These are phyloP conservation scores for Cryptosporidium muris DNA, from an alignment of 169 alveolate species.

Conservation along the genomic window DNA sequence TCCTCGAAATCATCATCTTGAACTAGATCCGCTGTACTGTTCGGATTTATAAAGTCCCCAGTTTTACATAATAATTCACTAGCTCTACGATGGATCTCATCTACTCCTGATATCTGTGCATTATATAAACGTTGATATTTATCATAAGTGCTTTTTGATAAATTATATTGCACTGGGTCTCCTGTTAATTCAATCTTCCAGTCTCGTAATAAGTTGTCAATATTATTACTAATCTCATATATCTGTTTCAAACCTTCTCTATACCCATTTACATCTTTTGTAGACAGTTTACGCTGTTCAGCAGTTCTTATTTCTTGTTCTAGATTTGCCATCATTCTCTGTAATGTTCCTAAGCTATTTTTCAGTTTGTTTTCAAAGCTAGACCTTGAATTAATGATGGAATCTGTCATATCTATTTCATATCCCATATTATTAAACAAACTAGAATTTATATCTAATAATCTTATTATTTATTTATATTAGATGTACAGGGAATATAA, in stretches of 20 bases:
- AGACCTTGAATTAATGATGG: slow-evolving; percentile 1
- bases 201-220: slow-evolving; percentile 13
- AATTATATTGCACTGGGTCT: slow-evolving; percentile 28
- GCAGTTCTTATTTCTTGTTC: background rate
- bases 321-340: background rate
- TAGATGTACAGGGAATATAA: background rate
- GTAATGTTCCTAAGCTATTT: background rate
- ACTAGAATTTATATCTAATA: too few relatives aligned
- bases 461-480: background rate
- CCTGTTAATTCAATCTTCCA: slow-evolving; percentile 58
- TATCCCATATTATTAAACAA: background rate
- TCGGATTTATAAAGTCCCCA: background rate
- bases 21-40: background rate
- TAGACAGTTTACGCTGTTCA: background rate
- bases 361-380: background rate
- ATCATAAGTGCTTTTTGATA: background rate
- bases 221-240: background rate
- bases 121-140: slow-evolving; percentile 9
- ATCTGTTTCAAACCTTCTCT: too few relatives aligned
- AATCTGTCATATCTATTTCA: background rate
- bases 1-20: background rate
- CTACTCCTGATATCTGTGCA: background rate
- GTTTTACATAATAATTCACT: slow-evolving; percentile 4
- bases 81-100: slow-evolving; percentile 4
- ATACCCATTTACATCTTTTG: slow-evolving; percentile 9